Conservation (phyloP, 306 rosid genomes). For the Medicago truncatula region MtrunA17r5.0-ANR NC_053046.1:34486501-34487000, state of each 20-base stretch:
- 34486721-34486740: conserved; percentile 21
- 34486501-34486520: conserved; percentile 74
- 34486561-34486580: conserved; percentile 78
- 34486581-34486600: conserved; percentile 78
- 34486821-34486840: conserved; percentile 3
- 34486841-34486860: conserved; percentile 11
- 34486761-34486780: conserved; percentile 8
- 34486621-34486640: conserved; percentile 76
- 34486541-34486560: conserved; percentile 81
- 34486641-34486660: conserved; percentile 70
- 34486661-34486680: conserved; percentile 77
- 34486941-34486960: too few species aligned
- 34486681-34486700: conserved; percentile 95
- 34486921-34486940: not conserved
- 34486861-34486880: conserved; percentile 24
- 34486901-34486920: not conserved
- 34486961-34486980: conserved; percentile 3
- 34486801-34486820: not conserved
- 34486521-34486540: conserved; percentile 89
- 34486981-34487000: too few species aligned
- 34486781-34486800: not conserved
- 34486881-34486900: conserved; percentile 2
- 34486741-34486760: conserved; percentile 19
- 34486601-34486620: conserved; percentile 59
- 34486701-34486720: conserved; percentile 40